A percentile compares a stretch with the other conserved stretches of the same genome.
Conservation (phyloP, 2,329 filamentous ascomycete genomes). For the Aspergillus arachidicola region DNA sequence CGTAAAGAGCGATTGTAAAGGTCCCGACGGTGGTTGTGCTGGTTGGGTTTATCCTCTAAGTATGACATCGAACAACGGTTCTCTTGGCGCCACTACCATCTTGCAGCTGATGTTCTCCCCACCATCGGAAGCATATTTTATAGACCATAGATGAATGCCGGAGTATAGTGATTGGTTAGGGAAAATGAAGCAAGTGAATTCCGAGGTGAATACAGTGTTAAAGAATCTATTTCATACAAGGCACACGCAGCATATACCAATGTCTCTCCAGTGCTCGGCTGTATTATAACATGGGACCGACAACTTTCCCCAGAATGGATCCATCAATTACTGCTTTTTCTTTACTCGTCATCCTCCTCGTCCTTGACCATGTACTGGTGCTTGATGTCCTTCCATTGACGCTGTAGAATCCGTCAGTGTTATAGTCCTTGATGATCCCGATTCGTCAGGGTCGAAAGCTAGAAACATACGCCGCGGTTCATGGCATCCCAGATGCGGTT, state of each 20-base stretch:
- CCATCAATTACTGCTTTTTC: slow-evolving; percentile 18
- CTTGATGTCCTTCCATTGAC: slow-evolving; percentile 99
- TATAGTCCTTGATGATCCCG: background rate
- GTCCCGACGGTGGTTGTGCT: background rate
- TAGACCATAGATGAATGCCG: background rate
- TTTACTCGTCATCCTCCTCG: slow-evolving; percentile 60
- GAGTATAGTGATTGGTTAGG: background rate
- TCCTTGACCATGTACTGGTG: slow-evolving; percentile 75
- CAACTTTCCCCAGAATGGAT: background rate
- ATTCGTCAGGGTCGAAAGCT: background rate
- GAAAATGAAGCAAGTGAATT: background rate
- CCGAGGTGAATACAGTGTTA: slow-evolving; percentile 7
- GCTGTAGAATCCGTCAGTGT: slow-evolving; percentile 56
- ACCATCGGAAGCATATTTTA: background rate
- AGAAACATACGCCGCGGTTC: slow-evolving; percentile 81
- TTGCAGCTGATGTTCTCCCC: background rate
- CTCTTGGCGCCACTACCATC: slow-evolving; percentile 14
- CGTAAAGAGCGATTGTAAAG: background rate
- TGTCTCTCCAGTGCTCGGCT: slow-evolving; percentile 11
- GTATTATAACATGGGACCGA: slow-evolving; percentile 9
- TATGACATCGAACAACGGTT: slow-evolving; percentile 13
- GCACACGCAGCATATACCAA: slow-evolving; percentile 20
- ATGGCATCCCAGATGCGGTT: slow-evolving; percentile 87
- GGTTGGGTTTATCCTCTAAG: background rate
- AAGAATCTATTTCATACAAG: slow-evolving; percentile 28